Base-by-base conservation (phyloP, 2,329 filamentous ascomycete genomes). In the Knufia fluminis region DNA sequence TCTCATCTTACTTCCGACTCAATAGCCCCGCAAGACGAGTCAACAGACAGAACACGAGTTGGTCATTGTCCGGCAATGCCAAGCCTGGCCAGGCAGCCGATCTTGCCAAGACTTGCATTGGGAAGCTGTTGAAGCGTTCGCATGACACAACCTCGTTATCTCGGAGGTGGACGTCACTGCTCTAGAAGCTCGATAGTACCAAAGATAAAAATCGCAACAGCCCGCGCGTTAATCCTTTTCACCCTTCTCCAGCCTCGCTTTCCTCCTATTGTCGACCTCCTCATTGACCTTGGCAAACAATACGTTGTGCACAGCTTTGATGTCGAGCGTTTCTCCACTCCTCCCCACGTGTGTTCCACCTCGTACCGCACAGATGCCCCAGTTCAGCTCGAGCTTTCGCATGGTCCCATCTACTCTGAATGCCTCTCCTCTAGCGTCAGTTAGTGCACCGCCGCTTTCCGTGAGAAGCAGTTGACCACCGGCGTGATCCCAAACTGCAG, bases 401-500 rank as follows among this genome's bases (percentile, higher is more conserved):
- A 20, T 48, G 16, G 19, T 10, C 35, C 45, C 45, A 32, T 48
- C 62, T 56, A 75, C 76, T 51, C 76, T 71, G 28, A 78, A 70
- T 2, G 65, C 56, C 31, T 65, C 71, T 1, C 76, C 75, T 24
- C 73, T 61, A 39, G 77, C 60, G 59, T 79, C 76, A 2, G 67
- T 72, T 20, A 78, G 68, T 43, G 66, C 62, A 7, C 71, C 72
- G 4, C 76, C 75, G 1, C 70, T 66, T 57, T 78, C 75, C 49
- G 71, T 61, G 48, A 68, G 72, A 38, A 78, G 66, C 22, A 78
- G 59, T 56, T 74, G 70, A 0, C 74, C 75, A 3, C 74, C 75
- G 1, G 72, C 72, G 60, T 78, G 75, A 59, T 78, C 76, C 75
- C 75, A 78, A n/a, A 76, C 64, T 50, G 70, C 69, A 1, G 71